These are phyloP conservation scores for Pleurostoma richardsiae DNA, from an alignment of 2,329 filamentous ascomycete species.

Conservation along the genomic window DNA sequence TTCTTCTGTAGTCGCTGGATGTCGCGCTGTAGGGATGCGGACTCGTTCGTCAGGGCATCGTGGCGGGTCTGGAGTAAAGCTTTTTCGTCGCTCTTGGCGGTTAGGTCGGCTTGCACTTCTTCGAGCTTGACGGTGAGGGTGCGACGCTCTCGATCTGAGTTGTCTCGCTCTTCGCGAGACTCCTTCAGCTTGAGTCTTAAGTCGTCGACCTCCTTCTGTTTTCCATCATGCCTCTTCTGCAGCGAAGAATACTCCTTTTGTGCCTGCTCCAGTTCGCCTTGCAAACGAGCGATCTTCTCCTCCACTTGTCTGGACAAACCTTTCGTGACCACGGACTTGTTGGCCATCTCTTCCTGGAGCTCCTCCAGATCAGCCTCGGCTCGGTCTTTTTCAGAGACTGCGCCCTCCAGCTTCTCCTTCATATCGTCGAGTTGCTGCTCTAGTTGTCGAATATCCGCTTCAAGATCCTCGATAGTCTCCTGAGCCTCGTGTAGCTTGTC, in stretches of 20 bases:
- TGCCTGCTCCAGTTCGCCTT: slow-evolving; percentile 57
- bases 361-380: slow-evolving; percentile 58
- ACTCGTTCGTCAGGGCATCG: slow-evolving; percentile 62
- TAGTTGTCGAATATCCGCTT: slow-evolving; percentile 47
- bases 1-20: slow-evolving; percentile 44
- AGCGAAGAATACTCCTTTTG: slow-evolving; percentile 44
- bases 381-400: slow-evolving; percentile 47
- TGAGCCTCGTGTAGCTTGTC: slow-evolving; percentile 51
- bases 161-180: slow-evolving; percentile 35
- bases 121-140: slow-evolving; percentile 45
- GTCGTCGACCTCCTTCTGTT: slow-evolving; percentile 39
- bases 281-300: slow-evolving; percentile 61
- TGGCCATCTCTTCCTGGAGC: slow-evolving; percentile 71
- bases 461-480: slow-evolving; percentile 54
- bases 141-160: slow-evolving; percentile 26
- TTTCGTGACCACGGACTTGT: slow-evolving; percentile 73
- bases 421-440: slow-evolving; percentile 50
- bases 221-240: slow-evolving; percentile 43
- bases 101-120: slow-evolving; percentile 54
- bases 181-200: slow-evolving; percentile 39
- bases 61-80: slow-evolving; percentile 64
- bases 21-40: slow-evolving; percentile 61
- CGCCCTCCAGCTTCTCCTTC: slow-evolving; percentile 49
- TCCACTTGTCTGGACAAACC: slow-evolving; percentile 71
- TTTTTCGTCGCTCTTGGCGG: slow-evolving; percentile 59